phyloP scores from a whole-genome alignment of 805 yeast genomes.

The Metschnikowia rubicola region DNA sequence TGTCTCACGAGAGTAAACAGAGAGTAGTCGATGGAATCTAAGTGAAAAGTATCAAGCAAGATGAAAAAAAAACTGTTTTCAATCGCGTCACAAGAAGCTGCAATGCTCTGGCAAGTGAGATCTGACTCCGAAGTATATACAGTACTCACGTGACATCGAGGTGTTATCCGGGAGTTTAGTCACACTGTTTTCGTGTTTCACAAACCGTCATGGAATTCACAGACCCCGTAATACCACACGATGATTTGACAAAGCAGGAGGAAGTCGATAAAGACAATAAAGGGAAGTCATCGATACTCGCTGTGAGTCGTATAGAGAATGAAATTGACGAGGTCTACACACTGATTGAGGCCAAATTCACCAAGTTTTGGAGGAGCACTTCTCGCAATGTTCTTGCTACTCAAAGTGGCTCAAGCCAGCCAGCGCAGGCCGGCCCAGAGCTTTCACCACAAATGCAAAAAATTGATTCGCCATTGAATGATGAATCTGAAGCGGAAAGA shows the following conservation, averaged over 20 bases:
- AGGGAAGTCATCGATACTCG: background rate
- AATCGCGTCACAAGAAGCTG: too few species aligned
- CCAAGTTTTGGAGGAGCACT: conserved; percentile 33
- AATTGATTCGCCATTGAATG: too few species aligned
- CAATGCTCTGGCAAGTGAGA: too few species aligned
- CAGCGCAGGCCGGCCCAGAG: too few species aligned
- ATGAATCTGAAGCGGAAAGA: too few species aligned
- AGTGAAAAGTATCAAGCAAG: background rate
- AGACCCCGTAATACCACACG: conserved; percentile 26
- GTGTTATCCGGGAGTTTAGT: too few species aligned
- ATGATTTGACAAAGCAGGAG: conserved; percentile 8
- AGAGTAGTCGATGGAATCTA: background rate
- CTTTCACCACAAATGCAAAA: too few species aligned
- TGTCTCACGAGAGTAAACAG: background rate
- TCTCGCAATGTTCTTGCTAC: conserved; percentile 29
- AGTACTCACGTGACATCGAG: background rate
- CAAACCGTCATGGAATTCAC: conserved; percentile 28
- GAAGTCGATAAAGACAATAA: background rate
- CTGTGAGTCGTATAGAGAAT: conserved; percentile 37
- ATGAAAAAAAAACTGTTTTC: background rate
- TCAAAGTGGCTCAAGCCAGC: conserved; percentile 8
- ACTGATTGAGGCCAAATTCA: conserved; percentile 47
- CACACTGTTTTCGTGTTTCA: background rate
- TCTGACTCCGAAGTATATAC: too few species aligned
- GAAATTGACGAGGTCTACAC: conserved; percentile 51